Percentiles rank a stretch among this genome's conserved stretches.
These are phyloP conservation scores for Fusarium staphyleae DNA, from an alignment of 2,329 filamentous ascomycete species.

Conservation along the genomic window DNA sequence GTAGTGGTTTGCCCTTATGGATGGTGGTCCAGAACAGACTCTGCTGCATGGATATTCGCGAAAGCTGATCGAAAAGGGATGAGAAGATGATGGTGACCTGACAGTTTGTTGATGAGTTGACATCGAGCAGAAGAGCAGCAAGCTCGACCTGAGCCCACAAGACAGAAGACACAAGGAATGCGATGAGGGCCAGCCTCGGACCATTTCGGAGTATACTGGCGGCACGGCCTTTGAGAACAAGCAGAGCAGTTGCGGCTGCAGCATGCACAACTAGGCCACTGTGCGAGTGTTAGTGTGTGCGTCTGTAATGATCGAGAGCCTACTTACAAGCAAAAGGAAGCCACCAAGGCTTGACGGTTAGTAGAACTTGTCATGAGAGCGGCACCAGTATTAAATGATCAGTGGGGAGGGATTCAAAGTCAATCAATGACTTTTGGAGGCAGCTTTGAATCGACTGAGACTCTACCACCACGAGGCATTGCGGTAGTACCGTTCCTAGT, in stretches of 20 bases:
- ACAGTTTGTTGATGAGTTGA: constrained; percentile 54
- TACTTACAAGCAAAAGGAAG: constrained; percentile 62
- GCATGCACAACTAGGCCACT: constrained; percentile 62
- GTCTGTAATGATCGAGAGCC: background rate
- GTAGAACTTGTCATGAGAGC: constrained; percentile 54
- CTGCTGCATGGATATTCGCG: constrained; percentile 61
- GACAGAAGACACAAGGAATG: constrained; percentile 58
- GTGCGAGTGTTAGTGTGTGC: constrained; percentile 38
- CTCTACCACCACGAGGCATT: constrained; percentile 23
- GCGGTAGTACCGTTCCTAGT: constrained; percentile 8
- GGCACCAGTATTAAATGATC: constrained; percentile 37
- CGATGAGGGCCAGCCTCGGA: constrained; percentile 69
- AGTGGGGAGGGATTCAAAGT: constrained; percentile 44
- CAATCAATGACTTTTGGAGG: constrained; percentile 37
- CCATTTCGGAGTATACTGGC: constrained; percentile 61
- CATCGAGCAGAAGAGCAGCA: constrained; percentile 56
- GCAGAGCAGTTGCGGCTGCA: constrained; percentile 55
- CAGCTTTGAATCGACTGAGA: constrained; percentile 32
- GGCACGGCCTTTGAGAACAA: constrained; percentile 57
- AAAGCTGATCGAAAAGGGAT: constrained; percentile 64
- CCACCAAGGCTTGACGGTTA: constrained; percentile 57
- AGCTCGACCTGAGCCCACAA: constrained; percentile 64
- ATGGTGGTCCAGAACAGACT: constrained; percentile 61
- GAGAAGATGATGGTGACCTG: constrained; percentile 61
- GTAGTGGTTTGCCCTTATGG: constrained; percentile 47